Conservation (phyloP, 2,329 filamentous ascomycete genomes). For the Colletotrichum theobromicola region DNA sequence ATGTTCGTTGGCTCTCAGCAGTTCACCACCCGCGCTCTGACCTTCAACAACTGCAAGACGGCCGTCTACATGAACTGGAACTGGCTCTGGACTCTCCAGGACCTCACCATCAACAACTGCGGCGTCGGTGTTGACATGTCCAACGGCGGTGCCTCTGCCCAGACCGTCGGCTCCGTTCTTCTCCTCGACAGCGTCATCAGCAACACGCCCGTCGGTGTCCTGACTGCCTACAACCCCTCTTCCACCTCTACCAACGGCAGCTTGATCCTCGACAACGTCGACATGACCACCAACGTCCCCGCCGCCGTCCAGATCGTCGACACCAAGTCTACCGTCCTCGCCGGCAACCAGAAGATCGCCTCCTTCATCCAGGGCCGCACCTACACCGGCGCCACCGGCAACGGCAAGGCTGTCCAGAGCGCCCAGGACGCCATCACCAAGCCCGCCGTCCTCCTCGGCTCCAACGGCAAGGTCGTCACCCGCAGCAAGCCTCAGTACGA, state of each 20-base stretch:
- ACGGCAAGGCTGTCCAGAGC: slow-evolving; percentile 63
- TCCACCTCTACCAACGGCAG: slow-evolving; percentile 77
- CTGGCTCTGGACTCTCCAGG: slow-evolving; percentile 86
- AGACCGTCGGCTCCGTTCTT: slow-evolving; percentile 86
- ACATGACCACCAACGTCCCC: slow-evolving; percentile 72
- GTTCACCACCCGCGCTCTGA: slow-evolving; percentile 83
- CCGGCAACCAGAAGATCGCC: slow-evolving; percentile 70
- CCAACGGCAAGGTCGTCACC: slow-evolving; percentile 74
- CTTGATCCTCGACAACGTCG: slow-evolving; percentile 87
- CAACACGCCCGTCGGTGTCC: slow-evolving; percentile 78
- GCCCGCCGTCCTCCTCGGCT: slow-evolving; percentile 69
- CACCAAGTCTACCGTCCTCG: slow-evolving; percentile 66
- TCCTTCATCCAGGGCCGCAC: slow-evolving; percentile 83
- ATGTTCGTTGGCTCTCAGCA: slow-evolving; percentile 87
- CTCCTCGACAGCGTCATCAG: slow-evolving; percentile 81
- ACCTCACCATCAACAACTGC: slow-evolving; percentile 75
- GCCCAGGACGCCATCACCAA: slow-evolving; percentile 62
- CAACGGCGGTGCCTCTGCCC: slow-evolving; percentile 60
- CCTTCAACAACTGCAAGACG: slow-evolving; percentile 82
- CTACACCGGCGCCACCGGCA: slow-evolving; percentile 56
- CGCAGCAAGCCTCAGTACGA: slow-evolving; percentile 91
- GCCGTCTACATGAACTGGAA: slow-evolving; percentile 92
- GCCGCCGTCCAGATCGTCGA: slow-evolving; percentile 67
- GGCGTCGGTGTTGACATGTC: slow-evolving; percentile 82
- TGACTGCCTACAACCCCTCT: slow-evolving; percentile 71